Conservation (phyloP, 805 yeast species). For the Candida montana region DNA sequence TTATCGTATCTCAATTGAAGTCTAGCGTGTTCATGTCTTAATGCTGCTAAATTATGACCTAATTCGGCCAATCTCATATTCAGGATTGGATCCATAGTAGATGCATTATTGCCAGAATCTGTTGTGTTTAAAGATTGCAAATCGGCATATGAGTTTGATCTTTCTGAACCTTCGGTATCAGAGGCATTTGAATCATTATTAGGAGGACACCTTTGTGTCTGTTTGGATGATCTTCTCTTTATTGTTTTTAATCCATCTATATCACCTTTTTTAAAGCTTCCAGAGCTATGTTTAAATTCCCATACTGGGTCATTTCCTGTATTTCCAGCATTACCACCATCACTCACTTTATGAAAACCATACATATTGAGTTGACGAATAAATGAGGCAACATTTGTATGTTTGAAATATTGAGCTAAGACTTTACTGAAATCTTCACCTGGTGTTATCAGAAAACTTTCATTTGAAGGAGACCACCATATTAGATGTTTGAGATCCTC, state of each 20-base stretch:
- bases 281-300: constrained; percentile 88
- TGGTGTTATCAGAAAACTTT: constrained; percentile 75
- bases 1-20: constrained; percentile 43
- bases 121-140: constrained; percentile 3
- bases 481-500: constrained; percentile 64
- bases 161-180: constrained; percentile 21
- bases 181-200: constrained; percentile 9
- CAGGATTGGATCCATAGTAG: constrained; percentile 19
- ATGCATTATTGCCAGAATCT: constrained; percentile 3
- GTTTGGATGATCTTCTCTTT: constrained; percentile 64
- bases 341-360: constrained; percentile 67
- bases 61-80: constrained; percentile 32
- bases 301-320: constrained; percentile 35
- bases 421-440: constrained; percentile 83
- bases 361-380: constrained; percentile 79
- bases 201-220: constrained; percentile 18
- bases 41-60: constrained; percentile 30
- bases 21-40: constrained; percentile 38
- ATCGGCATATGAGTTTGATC: constrained; percentile 18
- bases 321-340: constrained; percentile 11
- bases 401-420: constrained; percentile 61
- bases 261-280: constrained; percentile 77
- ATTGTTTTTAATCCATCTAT: constrained; percentile 65
- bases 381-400: constrained; percentile 74
- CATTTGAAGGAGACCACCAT: constrained; percentile 74